These are phyloP conservation scores for Silene noctiflora DNA, from an alignment of 179 eudicot species.

Conservation along the genomic window DNA sequence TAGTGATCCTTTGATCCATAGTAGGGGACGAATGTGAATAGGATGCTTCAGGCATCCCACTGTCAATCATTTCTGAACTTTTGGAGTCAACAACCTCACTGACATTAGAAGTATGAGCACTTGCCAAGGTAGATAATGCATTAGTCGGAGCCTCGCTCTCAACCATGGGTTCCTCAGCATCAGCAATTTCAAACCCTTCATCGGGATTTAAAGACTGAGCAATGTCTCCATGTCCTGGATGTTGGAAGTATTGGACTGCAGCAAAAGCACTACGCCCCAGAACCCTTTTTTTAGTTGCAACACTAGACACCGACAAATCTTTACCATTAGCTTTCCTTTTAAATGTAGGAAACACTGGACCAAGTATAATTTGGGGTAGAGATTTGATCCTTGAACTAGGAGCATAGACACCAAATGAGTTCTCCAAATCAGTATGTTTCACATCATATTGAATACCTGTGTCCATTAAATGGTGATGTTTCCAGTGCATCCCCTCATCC, in stretches of 20 bases:
- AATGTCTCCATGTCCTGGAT: slow-evolving; percentile 29
- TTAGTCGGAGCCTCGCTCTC: slow-evolving; percentile 23
- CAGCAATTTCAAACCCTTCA: slow-evolving; percentile 23
- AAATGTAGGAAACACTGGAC: slow-evolving; percentile 51
- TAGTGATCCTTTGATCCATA: slow-evolving; percentile 15
- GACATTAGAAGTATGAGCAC: slow-evolving; percentile 24
- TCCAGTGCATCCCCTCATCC: slow-evolving; percentile 75
- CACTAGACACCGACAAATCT: slow-evolving; percentile 39
- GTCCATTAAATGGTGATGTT: slow-evolving; percentile 91
- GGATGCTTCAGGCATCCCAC: slow-evolving; percentile 31
- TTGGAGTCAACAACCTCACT: slow-evolving; percentile 27
- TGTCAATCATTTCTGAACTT: slow-evolving; percentile 23
- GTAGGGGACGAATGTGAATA: slow-evolving; percentile 19
- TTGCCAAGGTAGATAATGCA: slow-evolving; percentile 18
- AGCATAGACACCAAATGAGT: slow-evolving; percentile 73
- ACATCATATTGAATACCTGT: slow-evolving; percentile 82
- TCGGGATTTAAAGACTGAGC: slow-evolving; percentile 29
- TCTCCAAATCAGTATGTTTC: slow-evolving; percentile 96
- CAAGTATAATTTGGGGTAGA: slow-evolving; percentile 52
- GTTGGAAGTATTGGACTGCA: slow-evolving; percentile 56
- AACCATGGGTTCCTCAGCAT: slow-evolving; percentile 15
- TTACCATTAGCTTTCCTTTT: slow-evolving; percentile 66
- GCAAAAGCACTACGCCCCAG: slow-evolving; percentile 78
- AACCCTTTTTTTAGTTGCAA: slow-evolving; percentile 63
- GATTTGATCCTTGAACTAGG: slow-evolving; percentile 48